Base-by-base conservation (phyloP, 352 stramenopile genomes). In the Pythium phragmitis region DNA sequence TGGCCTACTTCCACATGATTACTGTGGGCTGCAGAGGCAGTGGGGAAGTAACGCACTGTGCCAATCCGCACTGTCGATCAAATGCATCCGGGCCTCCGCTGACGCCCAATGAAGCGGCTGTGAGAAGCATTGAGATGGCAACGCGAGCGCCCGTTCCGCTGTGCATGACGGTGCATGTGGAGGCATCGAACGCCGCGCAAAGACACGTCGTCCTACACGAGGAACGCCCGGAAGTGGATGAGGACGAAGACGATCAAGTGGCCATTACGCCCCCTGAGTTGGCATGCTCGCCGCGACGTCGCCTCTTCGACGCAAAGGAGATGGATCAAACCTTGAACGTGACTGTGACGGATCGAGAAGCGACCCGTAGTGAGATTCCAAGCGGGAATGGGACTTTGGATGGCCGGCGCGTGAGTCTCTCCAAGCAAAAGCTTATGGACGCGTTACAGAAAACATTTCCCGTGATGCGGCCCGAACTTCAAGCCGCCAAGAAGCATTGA, bases 351-450 rank as follows among this genome's bases (percentile, higher is more conserved):
- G 16, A 46, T 46, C 39, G 39, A 19, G 39, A 46, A 19, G 3
- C 6, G 13, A 46, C 7, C 9, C 9, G 39, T 4, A 17, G 16
- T 21, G 13, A 46, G 6, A 7, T 7, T n/a, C 9, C 69, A 30
- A 43, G 34, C 17, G 47, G 54, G 14, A 46, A 23, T 4, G 12
- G 4, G 2, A 13, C 30, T 16, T 19, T 8, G 8, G 34, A 59
- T 8, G 42, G 66, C 47, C 53, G 77, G 43, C 70, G 57, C 43
- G 57, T 79, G 26, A 89, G 80, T 75, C 72, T 80, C 37, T 76
- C 73, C 19, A 92, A 92, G 68, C 69, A 89, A 54, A 89, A 87
- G 62, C 71, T 92, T 17, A 68, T 90, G 23, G 71, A 87, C 30
- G 82, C 82, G 5, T 74, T 92, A 43, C 75, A 69, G 42, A 68